Base-by-base conservation (phyloP, 1,139 yeast species). In the Arxiozyma slooffiae region DNA sequence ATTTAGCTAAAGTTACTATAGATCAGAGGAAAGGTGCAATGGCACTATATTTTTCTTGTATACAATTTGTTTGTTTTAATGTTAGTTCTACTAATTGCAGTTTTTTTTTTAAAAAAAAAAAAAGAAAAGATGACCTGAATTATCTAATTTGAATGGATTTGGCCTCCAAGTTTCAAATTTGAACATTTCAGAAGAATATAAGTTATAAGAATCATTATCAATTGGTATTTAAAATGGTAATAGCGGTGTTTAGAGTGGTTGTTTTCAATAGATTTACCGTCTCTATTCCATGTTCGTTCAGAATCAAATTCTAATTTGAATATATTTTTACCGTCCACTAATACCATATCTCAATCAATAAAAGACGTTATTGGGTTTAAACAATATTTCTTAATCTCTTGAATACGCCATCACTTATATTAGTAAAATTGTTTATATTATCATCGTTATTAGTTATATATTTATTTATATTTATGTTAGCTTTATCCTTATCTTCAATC, bases 401-500 rank as follows among this genome's bases (percentile, higher is more conserved):
- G 45, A 38, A 18, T 30, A 16, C 7, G 30, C 45, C 2, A 38
- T 38, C 5, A 36, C 37, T 23, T 54, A 54, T 45, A 23, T 53
- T 20, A 51, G n/a, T 47, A 17, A 53, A 50, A 55, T 49, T 60
- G 7, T 52, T 54, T 16, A 55, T 53, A 14, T 52, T 59, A 37
- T 54, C 63, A 21, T 47, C 53, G n/a, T 55, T 57, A 34, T 55
- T 57, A 50, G 52, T 59, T 16, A 51, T 58, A 14, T 54, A 61
- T 8, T 43, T 58, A 26, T 52, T 58, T 43, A 55, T 57, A n/a
- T 60, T 56, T 18, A 58, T 52, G 18, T 34, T 56, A 34, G 59
- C 62, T 8, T 45, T 60, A 46, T 53, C 60, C 1, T 40, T 60
- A 37, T 56, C 62, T 2, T 63, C 64, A 5, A 60, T 59, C 4